These are phyloP conservation scores for Carex scoparia DNA, from an alignment of 176 grass and related monocot species.

Conservation along the genomic window DNA sequence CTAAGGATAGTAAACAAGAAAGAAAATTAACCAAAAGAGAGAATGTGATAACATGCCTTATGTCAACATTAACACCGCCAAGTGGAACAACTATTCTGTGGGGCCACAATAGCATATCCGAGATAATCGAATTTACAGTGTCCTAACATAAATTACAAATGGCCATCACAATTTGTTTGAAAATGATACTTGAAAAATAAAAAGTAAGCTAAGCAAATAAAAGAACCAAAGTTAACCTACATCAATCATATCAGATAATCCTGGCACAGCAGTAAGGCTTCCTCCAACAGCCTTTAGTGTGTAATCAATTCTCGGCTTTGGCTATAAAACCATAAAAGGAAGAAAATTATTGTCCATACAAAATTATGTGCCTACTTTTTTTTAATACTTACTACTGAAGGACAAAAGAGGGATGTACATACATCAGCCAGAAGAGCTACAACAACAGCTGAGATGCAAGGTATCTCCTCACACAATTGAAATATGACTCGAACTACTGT, in stretches of 20 bases:
- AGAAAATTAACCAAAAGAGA: conserved; percentile 13
- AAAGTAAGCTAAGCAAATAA: background rate
- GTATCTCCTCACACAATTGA: conserved; percentile 92
- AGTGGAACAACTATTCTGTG: conserved; percentile 93
- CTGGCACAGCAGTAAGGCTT: conserved; percentile 90
- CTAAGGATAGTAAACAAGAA: background rate
- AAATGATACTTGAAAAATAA: background rate
- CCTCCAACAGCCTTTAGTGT: conserved; percentile 88
- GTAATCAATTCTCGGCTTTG: conserved; percentile 95
- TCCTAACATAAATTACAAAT: conserved; percentile 42
- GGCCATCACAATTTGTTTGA: background rate
- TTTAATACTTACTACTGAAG: background rate
- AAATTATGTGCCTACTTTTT: background rate
- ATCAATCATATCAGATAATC: conserved; percentile 96
- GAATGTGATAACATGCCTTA: conserved; percentile 39
- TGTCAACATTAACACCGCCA: conserved; percentile 70
- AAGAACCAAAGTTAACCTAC: conserved; percentile 28
- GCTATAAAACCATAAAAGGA: conserved; percentile 39
- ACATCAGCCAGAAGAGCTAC: conserved; percentile 90
- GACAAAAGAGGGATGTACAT: conserved; percentile 9
- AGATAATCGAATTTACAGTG: conserved; percentile 71
- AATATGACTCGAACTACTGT: conserved; percentile 87
- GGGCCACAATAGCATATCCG: conserved; percentile 99
- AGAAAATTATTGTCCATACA: background rate
- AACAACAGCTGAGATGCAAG: conserved; percentile 89